Conservation (phyloP, 2,329 filamentous ascomycete genomes). For the Penicillium sp. region DNA sequence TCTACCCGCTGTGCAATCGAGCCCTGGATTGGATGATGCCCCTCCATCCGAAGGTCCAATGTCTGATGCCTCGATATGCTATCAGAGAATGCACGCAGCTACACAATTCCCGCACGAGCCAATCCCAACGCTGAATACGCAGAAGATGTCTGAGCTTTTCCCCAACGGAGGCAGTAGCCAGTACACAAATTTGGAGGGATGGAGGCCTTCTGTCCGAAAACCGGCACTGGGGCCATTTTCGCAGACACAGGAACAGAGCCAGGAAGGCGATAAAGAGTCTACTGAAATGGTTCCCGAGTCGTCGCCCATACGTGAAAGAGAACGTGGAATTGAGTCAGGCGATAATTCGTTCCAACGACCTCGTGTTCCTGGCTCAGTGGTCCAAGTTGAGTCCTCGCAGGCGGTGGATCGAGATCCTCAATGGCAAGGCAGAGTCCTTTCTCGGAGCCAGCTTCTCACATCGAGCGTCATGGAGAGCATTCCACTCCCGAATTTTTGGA, state of each 20-base stretch:
- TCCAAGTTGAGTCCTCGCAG: slow-evolving; percentile 44
- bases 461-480: slow-evolving; percentile 45
- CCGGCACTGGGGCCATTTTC: slow-evolving; percentile 10
- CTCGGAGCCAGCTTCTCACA: slow-evolving; percentile 37
- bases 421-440: slow-evolving; percentile 24
- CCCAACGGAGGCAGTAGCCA: slow-evolving; percentile 27
- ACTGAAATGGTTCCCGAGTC: slow-evolving; percentile 40
- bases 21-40: slow-evolving; percentile 23
- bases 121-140: slow-evolving; percentile 34
- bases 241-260: slow-evolving; percentile 22
- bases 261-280: slow-evolving; percentile 19
- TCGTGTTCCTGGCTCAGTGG: slow-evolving; percentile 25
- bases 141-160: slow-evolving; percentile 39
- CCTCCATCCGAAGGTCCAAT: slow-evolving; percentile 26
- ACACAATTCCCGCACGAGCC: slow-evolving; percentile 38
- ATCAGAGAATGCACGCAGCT: slow-evolving; percentile 32
- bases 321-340: slow-evolving; percentile 6
- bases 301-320: slow-evolving; percentile 29
- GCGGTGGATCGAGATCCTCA: slow-evolving; percentile 25
- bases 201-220: slow-evolving; percentile 3
- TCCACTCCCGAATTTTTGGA: slow-evolving; percentile 38
- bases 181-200: slow-evolving; percentile 5
- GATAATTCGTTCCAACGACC: slow-evolving; percentile 16
- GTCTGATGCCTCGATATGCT: slow-evolving; percentile 37
- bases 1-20: slow-evolving; percentile 20